Base-by-base conservation (phyloP, 768 basidiomycete species). In the Hericium coralloides region DNA sequence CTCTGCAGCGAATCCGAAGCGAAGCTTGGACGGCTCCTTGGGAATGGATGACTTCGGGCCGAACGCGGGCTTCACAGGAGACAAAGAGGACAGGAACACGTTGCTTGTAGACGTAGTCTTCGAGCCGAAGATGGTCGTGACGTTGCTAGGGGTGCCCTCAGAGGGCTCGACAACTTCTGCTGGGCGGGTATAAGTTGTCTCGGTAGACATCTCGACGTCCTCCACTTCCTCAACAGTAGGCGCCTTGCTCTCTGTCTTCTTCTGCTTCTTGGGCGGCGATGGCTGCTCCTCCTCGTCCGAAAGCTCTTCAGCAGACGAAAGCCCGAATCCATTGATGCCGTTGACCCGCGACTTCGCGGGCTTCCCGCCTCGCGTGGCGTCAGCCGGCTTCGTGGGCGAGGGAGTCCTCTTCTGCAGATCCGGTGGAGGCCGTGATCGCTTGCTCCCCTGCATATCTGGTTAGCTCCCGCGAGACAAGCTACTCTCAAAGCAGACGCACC, bases 11-110 rank as follows among this genome's bases (percentile, higher is more conserved):
- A 85, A 81, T 62, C 87, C 87, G 63, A 77, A 85, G 25, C 89
- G 80, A 56, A 91, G 74, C 65, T 89, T 90, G 58, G 89, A 89
- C 2, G 89, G 87, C 55, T 87, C 85, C 65, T 83, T 87, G 1
- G 89, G 89, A 9, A 78, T 77, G 25, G 74, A 80, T 2, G 78
- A 70, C 66, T 83, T 86, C 43, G 25, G 15, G 9, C 49, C 49
- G 25, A 50, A 50, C 4, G 49, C 49, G 25, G 49, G 25, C 26
- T 50, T 50, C 23, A 17, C 15, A 17, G 69, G 65, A n/a, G 63
- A 52, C 56, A 67, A 68, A 59, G 67, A 50, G 52, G 59, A 57
- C 31, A 56, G 52, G 53, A 61, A 49, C 66, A 64, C 22, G 60
- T 31, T 25, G 62, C 51, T 55, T 49, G 69, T 70, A 39, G 49